phyloP scores from a whole-genome alignment of 768 basidiomycete genomes.

The Tremella fuciformis region DNA sequence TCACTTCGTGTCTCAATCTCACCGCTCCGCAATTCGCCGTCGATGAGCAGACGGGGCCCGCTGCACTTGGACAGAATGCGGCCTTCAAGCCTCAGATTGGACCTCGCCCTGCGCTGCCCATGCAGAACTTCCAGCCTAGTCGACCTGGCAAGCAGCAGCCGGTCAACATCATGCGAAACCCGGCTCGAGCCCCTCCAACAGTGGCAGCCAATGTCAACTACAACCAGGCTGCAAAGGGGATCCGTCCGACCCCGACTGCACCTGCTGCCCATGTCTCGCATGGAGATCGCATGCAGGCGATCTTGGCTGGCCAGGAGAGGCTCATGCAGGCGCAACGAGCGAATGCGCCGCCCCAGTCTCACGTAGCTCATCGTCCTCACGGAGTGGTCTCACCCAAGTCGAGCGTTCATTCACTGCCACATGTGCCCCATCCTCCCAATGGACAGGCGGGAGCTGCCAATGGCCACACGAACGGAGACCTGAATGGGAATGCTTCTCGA shows the following conservation, averaged over 20 bases:
- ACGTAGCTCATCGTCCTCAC: no score
- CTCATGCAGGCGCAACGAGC: slow-evolving; percentile 14
- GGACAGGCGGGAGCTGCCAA: no score
- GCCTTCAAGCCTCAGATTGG: slow-evolving; percentile 70
- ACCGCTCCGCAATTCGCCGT: slow-evolving; percentile 79
- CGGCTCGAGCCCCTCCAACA: slow-evolving; percentile 42
- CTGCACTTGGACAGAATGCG: slow-evolving; percentile 34
- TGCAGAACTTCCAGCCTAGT: slow-evolving; percentile 23
- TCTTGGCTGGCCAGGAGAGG: slow-evolving; percentile 12
- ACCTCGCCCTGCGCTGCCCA: slow-evolving; percentile 60
- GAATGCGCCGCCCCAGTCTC: background rate
- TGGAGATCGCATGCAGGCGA: slow-evolving; percentile 16
- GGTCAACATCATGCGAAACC: slow-evolving; percentile 74
- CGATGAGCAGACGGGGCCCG: slow-evolving; percentile 55
- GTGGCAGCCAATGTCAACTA: slow-evolving; percentile 24
- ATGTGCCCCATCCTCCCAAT: no score
- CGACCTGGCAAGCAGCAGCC: slow-evolving; percentile 47
- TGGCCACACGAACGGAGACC: background rate
- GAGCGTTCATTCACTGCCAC: no score
- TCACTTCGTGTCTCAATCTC: slow-evolving; percentile 84
- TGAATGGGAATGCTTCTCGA: background rate
- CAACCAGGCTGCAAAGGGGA: slow-evolving; percentile 49
- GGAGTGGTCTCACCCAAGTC: no score
- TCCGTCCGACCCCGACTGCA: slow-evolving; percentile 18
- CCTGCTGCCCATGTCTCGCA: slow-evolving; percentile 7